Percentiles rank a stretch among this genome's conserved stretches.
phyloP scores from a whole-genome alignment of 352 stramenopile species.

The Phytophthora palmivora region DNA sequence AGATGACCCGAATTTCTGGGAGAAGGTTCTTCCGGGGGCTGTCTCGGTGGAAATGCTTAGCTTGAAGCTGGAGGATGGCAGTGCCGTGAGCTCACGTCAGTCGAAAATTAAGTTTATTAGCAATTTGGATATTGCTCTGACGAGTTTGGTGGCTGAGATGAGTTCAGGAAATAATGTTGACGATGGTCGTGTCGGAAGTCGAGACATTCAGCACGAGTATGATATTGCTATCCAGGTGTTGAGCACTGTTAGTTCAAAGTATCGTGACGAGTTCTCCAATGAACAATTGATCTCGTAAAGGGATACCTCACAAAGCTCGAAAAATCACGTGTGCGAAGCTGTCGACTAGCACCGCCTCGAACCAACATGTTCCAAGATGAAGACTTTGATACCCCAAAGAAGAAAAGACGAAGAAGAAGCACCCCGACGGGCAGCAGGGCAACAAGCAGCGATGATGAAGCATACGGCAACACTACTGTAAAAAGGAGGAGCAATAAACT shows the following conservation, averaged over 20 bases:
- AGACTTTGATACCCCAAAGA: conserved; percentile 51
- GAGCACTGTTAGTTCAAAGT: conserved; percentile 76
- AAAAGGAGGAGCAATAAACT: conserved; percentile 44
- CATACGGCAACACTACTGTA: conserved; percentile 43
- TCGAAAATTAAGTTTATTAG: conserved; percentile 91
- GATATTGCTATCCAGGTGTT: conserved; percentile 88
- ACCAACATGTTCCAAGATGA: conserved; percentile 42
- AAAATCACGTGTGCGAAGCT: conserved; percentile 85
- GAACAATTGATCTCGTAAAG: conserved; percentile 87
- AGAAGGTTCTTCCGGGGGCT: conserved; percentile 89
- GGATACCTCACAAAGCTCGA: conserved; percentile 78
- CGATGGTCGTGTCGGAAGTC: conserved; percentile 44
- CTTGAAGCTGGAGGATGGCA: conserved; percentile 88
- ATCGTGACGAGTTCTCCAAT: conserved; percentile 81
- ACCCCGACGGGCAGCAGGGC: conserved; percentile 32
- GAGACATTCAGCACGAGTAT: conserved; percentile 86
- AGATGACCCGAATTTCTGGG: conserved; percentile 97
- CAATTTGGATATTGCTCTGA: conserved; percentile 85
- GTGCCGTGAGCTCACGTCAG: conserved; percentile 77
- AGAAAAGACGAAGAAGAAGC: conserved; percentile 51
- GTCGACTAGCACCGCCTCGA: conserved; percentile 51
- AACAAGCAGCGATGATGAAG: conserved; percentile 46
- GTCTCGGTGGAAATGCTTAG: conserved; percentile 90
- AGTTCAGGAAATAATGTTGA: conserved; percentile 52
- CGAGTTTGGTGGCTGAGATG: conserved; percentile 73